phyloP scores from a whole-genome alignment of 1,284 basidiomycete species.

The Ceratobasidium sp. region DNA sequence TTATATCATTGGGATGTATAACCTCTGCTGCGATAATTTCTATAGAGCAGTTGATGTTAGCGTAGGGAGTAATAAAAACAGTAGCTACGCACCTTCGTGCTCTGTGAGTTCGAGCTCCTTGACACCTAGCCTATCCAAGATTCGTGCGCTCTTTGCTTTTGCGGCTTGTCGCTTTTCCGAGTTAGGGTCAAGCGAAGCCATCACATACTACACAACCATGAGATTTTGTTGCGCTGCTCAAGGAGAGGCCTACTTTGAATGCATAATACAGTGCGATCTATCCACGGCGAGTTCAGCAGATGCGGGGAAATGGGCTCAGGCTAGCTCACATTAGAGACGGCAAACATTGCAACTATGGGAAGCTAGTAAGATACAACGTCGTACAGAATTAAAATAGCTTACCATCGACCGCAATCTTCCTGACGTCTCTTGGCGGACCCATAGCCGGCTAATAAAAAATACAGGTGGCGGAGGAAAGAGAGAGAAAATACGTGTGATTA shows the following conservation, averaged over 20 bases:
- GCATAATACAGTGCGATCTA: conserved; percentile 68
- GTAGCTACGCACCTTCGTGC: conserved; percentile 75
- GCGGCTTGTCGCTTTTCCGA: conserved; percentile 54
- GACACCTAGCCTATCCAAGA: conserved; percentile 80
- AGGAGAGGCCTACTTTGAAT: conserved; percentile 51
- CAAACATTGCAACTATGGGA: conserved; percentile 68
- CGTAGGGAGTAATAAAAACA: neutral
- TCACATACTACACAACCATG: conserved; percentile 56
- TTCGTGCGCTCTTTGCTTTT: conserved; percentile 77
- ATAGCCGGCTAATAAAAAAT: conserved; percentile 16
- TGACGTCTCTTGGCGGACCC: conserved; percentile 54
- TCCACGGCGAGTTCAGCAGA: conserved; percentile 9
- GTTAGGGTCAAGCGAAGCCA: conserved; percentile 53
- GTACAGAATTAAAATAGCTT: conserved; percentile 49
- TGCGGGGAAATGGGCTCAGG: neutral
- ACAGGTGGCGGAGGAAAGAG: conserved; percentile 35
- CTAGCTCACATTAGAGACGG: conserved; percentile 71
- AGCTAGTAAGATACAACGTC: conserved; percentile 19
- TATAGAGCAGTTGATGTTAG: conserved; percentile 54
- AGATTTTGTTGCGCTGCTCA: neutral
- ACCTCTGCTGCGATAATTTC: conserved; percentile 86
- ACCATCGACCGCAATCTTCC: conserved; percentile 61
- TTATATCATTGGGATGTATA: conserved; percentile 88
- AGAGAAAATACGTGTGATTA: conserved; percentile 40
- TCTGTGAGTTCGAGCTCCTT: conserved; percentile 78